These are phyloP conservation scores for Ramaria sp. DNA, from an alignment of 768 basidiomycete genomes.

Conservation along the genomic window DNA sequence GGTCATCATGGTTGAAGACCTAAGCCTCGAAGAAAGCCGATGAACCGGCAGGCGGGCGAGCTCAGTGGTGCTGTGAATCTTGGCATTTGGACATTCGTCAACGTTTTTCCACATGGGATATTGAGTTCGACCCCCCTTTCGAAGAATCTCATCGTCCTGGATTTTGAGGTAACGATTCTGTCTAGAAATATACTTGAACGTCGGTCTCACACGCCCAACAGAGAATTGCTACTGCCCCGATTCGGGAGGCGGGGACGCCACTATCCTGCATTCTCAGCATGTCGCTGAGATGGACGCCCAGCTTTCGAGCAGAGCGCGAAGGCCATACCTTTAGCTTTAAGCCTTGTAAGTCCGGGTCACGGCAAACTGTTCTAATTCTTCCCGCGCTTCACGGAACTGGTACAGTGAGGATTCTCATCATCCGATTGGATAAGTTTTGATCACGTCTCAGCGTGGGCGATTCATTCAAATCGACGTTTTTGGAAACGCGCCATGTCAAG, in stretches of 20 bases:
- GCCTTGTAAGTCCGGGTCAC: background rate
- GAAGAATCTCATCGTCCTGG: no score
- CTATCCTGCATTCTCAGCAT: no score
- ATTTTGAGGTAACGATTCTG: no score
- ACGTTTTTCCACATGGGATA: no score
- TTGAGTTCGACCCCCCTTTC: no score
- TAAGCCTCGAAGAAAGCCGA: background rate
- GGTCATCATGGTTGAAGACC: constrained; percentile 19
- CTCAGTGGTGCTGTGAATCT: background rate
- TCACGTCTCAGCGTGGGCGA: background rate
- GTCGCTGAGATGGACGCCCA: background rate
- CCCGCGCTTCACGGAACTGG: constrained; percentile 9
- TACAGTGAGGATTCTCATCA: background rate
- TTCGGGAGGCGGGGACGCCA: no score
- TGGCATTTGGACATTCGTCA: no score
- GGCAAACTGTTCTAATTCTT: background rate
- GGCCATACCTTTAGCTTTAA: background rate
- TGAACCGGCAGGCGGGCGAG: background rate
- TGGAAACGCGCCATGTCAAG: background rate
- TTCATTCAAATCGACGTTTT: background rate
- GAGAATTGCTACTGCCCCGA: no score
- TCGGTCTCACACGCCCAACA: no score
- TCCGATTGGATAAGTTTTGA: background rate
- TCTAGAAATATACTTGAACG: no score
- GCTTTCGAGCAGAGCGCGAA: background rate